These are phyloP conservation scores for Stephania yunnanensis DNA, from an alignment of 164 flowering plant genomes.

Conservation along the genomic window DNA sequence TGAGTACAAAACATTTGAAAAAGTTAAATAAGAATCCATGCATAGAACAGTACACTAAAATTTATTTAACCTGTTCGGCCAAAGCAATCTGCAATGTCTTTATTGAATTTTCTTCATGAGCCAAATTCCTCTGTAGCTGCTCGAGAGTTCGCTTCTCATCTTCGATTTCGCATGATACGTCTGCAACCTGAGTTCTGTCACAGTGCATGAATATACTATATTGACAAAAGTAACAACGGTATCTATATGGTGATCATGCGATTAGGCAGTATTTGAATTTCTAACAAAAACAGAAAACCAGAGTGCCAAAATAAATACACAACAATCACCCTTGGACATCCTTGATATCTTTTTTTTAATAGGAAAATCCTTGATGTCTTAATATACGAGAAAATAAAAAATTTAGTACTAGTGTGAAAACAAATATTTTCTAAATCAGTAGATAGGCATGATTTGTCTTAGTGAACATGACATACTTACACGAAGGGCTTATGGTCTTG, in stretches of 20 bases:
- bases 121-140: slow-evolving; percentile 20
- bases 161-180: slow-evolving; percentile 10
- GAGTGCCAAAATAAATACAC: too few relatives aligned
- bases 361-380: too few relatives aligned
- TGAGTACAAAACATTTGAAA: background rate
- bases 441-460: background rate
- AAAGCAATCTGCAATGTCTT: slow-evolving; percentile 13
- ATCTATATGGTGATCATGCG: background rate
- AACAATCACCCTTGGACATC: too few relatives aligned
- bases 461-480: background rate
- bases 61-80: slow-evolving; percentile 24
- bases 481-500: too few relatives aligned
- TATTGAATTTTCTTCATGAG: slow-evolving; percentile 13
- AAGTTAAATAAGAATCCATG: background rate
- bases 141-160: slow-evolving; percentile 19
- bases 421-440: background rate
- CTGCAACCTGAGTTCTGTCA: slow-evolving; percentile 7
- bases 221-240: background rate
- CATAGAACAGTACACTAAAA: background rate
- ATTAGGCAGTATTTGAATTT: too few relatives aligned
- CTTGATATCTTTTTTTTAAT: too few relatives aligned
- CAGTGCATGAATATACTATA: background rate
- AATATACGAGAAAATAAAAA: too few relatives aligned
- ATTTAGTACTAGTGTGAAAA: background rate
- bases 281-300: too few relatives aligned